These are phyloP conservation scores for Ceratocystis papillata DNA, from an alignment of 2,329 filamentous ascomycete species.

Conservation along the genomic window DNA sequence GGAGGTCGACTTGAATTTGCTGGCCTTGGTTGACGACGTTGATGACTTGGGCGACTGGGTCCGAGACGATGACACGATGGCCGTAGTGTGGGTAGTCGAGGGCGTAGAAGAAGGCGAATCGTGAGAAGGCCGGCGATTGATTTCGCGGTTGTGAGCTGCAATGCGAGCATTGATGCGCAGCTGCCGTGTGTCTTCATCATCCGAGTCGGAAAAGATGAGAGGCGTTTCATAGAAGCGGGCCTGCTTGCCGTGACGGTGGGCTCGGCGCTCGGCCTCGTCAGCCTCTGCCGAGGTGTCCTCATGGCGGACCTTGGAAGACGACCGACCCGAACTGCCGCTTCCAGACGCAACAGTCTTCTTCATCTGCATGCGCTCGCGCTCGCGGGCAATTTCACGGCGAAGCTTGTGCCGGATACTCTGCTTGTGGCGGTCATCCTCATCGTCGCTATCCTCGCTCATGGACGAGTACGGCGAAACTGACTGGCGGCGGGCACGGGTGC, in stretches of 20 bases:
- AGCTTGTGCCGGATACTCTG: slow-evolving; percentile 4
- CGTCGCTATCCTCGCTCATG: neutral
- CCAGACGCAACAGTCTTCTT: neutral
- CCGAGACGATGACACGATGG: neutral
- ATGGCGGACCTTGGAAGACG: neutral
- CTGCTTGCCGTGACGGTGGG: slow-evolving; percentile 5
- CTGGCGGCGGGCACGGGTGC: neutral
- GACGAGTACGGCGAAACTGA: neutral
- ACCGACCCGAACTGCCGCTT: neutral
- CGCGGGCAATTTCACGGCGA: neutral
- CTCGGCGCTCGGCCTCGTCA: neutral
- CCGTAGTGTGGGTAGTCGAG: neutral
- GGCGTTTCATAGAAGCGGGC: neutral
- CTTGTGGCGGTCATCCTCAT: slow-evolving; percentile 4
- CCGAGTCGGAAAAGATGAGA: neutral
- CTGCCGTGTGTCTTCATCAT: slow-evolving; percentile 3
- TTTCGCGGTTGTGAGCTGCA: slow-evolving; percentile 14
- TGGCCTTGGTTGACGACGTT: neutral
- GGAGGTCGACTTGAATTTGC: neutral
- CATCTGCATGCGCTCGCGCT: slow-evolving; percentile 8
- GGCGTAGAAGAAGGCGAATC: neutral
- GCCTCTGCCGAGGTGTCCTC: neutral
- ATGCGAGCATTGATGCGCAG: slow-evolving; percentile 12
- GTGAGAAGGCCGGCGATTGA: slow-evolving; percentile 5
- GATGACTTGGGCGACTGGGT: neutral